Percentiles rank a stretch among this genome's conserved stretches.
Conservation (phyloP, 495 filamentous ascomycete genomes). For the Penicillium argentinense region DNA sequence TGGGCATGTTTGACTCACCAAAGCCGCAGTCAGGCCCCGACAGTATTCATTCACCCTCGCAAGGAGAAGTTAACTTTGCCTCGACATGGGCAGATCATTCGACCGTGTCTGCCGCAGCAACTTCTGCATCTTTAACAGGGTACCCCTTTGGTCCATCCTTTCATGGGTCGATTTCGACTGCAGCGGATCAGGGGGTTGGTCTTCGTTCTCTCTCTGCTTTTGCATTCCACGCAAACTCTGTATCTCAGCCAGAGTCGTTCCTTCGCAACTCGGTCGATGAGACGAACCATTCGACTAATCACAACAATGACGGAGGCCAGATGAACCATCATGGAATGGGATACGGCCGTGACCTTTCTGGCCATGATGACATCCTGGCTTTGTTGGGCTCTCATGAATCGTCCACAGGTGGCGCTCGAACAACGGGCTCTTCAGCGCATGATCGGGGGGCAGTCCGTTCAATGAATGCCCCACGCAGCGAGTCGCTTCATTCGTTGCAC, state of each 20-base stretch:
- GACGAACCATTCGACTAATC: slow-evolving; percentile 8
- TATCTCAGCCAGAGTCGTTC: slow-evolving; percentile 39
- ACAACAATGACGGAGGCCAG: slow-evolving; percentile 8
- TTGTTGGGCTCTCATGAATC: slow-evolving; percentile 6
- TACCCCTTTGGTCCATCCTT: slow-evolving; percentile 24
- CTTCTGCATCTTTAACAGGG: slow-evolving; percentile 14
- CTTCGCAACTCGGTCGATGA: slow-evolving; percentile 32
- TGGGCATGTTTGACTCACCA: slow-evolving; percentile 27
- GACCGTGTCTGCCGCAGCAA: slow-evolving; percentile 12
- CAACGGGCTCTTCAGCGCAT: slow-evolving; percentile 1
- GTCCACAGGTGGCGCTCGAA: background rate
- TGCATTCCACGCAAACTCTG: slow-evolving; percentile 27
- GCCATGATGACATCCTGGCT: background rate
- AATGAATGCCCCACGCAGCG: background rate
- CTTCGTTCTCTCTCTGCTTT: slow-evolving; percentile 34
- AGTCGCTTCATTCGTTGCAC: slow-evolving; percentile 5
- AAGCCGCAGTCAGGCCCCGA: slow-evolving; percentile 26
- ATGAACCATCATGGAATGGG: slow-evolving; percentile 11
- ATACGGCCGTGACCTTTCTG: background rate
- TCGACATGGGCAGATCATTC: slow-evolving; percentile 29
- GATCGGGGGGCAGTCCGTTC: slow-evolving; percentile 1
- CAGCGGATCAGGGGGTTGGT: slow-evolving; percentile 29
- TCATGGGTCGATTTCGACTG: slow-evolving; percentile 24
- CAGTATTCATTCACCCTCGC: slow-evolving; percentile 19
- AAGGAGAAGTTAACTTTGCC: slow-evolving; percentile 15